Percentiles rank a stretch among this genome's conserved stretches.
These are phyloP conservation scores for Erodium chrysanthum DNA, from an alignment of 441 rosid genomes.

Conservation along the genomic window DNA sequence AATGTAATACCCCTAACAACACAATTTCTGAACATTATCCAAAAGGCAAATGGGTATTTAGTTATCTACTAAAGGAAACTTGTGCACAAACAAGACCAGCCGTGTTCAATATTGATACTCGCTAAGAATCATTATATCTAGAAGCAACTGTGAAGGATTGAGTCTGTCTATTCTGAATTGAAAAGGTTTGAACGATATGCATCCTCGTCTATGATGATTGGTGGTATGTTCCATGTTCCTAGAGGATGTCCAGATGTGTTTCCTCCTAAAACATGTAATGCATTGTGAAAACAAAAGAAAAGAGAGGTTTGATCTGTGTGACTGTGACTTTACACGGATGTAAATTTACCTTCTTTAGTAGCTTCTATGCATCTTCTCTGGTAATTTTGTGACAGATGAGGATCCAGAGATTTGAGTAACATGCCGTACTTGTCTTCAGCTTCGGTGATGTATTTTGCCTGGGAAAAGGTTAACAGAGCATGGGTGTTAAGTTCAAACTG, in stretches of 20 bases:
- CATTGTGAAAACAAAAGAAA: not conserved
- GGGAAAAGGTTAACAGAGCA: not conserved
- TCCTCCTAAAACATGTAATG: slow-evolving; percentile 38
- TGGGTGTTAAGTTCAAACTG: not conserved
- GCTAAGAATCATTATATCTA: not conserved
- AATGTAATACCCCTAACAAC: no score
- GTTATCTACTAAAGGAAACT: no score
- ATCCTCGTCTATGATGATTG: slow-evolving; percentile 54
- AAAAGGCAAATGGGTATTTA: no score
- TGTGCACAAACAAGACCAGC: not conserved
- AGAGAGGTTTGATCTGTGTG: not conserved
- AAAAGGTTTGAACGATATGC: slow-evolving; percentile 29
- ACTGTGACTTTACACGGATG: not conserved
- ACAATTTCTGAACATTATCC: no score
- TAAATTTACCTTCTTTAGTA: slow-evolving; percentile 56
- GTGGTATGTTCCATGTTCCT: slow-evolving; percentile 74
- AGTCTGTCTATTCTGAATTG: not conserved
- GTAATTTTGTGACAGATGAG: slow-evolving; percentile 46
- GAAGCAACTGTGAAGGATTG: not conserved
- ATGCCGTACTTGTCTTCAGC: slow-evolving; percentile 57
- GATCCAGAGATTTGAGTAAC: slow-evolving; percentile 46
- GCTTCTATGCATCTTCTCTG: slow-evolving; percentile 75
- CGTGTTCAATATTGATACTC: not conserved
- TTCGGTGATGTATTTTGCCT: slow-evolving; percentile 63
- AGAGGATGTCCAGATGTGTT: slow-evolving; percentile 42